phyloP scores from a whole-genome alignment of 2,329 filamentous ascomycete species.

The Aureobasidium sp. region DNA sequence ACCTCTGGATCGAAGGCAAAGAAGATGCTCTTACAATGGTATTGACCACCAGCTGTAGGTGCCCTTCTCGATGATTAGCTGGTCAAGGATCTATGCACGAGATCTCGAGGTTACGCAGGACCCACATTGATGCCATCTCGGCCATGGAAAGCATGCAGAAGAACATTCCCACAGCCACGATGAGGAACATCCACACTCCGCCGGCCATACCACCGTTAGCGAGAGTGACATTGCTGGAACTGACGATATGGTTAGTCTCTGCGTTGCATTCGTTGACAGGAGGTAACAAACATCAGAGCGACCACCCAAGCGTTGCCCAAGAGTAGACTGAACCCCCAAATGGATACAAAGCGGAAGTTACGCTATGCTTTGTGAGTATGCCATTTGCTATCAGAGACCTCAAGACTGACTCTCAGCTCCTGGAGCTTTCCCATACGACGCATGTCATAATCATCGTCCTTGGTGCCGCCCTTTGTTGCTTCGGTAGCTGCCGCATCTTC shows the following conservation, averaged over 20 bases:
- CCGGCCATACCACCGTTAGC: conserved; percentile 24
- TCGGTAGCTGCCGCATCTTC: conserved; percentile 10
- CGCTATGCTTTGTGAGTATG: conserved; percentile 8
- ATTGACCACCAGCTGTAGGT: conserved; percentile 19
- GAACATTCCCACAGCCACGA: conserved; percentile 22
- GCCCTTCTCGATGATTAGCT: conserved; percentile 16
- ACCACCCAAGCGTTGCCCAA: conserved; percentile 14
- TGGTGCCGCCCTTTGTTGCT: conserved; percentile 18
- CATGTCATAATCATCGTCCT: conserved; percentile 21
- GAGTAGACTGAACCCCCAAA: conserved; percentile 13
- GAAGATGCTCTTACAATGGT: conserved; percentile 2
- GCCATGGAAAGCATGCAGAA: conserved; percentile 23
- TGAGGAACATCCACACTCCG: conserved; percentile 24
- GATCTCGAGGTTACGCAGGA: background rate
- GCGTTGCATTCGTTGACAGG: conserved; percentile 24
- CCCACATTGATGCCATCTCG: conserved; percentile 29
- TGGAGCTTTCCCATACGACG: conserved; percentile 23
- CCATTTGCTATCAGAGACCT: background rate
- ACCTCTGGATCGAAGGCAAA: background rate
- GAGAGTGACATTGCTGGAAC: conserved; percentile 43
- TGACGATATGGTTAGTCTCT: conserved; percentile 40
- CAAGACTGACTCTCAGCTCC: conserved; percentile 16
- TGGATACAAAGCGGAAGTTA: conserved; percentile 16
- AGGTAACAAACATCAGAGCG: conserved; percentile 1
- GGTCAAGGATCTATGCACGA: background rate